Conservation (phyloP, 1,284 basidiomycete species). For the Salmacisia buchloeana region DNA sequence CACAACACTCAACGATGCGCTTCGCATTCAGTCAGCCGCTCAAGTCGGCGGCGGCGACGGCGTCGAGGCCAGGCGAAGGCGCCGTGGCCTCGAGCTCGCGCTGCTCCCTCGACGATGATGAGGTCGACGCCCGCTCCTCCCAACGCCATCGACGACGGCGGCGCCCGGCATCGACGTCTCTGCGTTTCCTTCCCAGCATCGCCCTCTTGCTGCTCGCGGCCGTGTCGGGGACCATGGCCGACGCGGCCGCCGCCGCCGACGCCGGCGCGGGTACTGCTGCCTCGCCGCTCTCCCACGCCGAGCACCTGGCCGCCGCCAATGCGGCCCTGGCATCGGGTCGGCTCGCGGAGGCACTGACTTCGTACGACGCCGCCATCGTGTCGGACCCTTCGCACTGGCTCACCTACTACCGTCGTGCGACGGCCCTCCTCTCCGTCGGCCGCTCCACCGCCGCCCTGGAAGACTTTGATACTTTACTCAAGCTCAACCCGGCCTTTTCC, state of each 20-base stretch:
- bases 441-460: slow-evolving; percentile 38
- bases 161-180: neutral
- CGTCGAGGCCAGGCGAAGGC: too few relatives aligned
- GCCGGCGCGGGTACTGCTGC: neutral
- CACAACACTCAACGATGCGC: too few relatives aligned
- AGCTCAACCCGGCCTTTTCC: slow-evolving; percentile 41
- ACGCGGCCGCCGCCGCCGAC: neutral
- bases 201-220: slow-evolving; percentile 3
- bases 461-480: slow-evolving; percentile 34
- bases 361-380: slow-evolving; percentile 37
- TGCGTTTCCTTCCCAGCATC: slow-evolving; percentile 2
- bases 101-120: too few relatives aligned
- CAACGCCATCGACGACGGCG: too few relatives aligned
- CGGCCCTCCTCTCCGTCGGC: slow-evolving; percentile 45
- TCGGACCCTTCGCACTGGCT: slow-evolving; percentile 38
- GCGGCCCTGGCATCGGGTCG: slow-evolving; percentile 32
- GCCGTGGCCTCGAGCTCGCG: too few relatives aligned
- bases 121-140: too few relatives aligned
- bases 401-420: slow-evolving; percentile 45
- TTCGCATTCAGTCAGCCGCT: too few relatives aligned
- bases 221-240: neutral
- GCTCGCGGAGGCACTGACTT: slow-evolving; percentile 34
- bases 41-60: too few relatives aligned
- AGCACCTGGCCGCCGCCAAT: slow-evolving; percentile 34
- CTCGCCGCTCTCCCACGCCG: slow-evolving; percentile 9